These are phyloP conservation scores for Ceratocystis harringtonii DNA, from an alignment of 2,329 filamentous ascomycete species.

Conservation along the genomic window DNA sequence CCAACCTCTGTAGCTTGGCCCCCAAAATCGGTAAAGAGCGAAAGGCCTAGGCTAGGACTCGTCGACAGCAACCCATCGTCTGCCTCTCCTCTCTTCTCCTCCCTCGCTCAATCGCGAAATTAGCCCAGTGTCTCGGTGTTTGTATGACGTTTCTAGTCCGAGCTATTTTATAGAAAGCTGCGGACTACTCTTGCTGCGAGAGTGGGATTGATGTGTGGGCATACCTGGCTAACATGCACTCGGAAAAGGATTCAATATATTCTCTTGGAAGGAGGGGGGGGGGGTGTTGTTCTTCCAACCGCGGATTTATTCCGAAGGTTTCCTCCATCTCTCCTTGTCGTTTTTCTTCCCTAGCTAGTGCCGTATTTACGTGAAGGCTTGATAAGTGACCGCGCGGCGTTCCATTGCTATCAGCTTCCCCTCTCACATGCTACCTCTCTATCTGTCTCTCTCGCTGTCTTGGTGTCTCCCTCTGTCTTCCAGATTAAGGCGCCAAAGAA, in stretches of 20 bases:
- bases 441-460: background rate
- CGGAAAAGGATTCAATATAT: constrained; percentile 5
- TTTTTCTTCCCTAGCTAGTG: constrained; percentile 1
- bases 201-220: background rate
- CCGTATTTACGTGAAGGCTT: background rate
- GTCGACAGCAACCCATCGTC: background rate
- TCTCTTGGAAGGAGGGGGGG: background rate
- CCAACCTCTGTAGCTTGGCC: background rate
- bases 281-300: background rate
- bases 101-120: background rate
- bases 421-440: background rate
- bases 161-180: background rate
- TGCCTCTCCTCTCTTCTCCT: background rate
- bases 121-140: constrained; percentile 1
- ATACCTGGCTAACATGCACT: background rate
- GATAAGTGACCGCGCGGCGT: constrained; percentile 1
- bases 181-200: background rate
- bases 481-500: no score
- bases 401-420: background rate
- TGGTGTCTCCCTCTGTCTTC: no score
- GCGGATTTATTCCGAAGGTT: constrained; percentile 2
- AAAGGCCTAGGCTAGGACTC: background rate
- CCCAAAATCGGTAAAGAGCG: background rate
- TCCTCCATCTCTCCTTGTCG: background rate
- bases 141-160: constrained; percentile 4